A percentile compares a stretch with the other conserved stretches of the same genome.
Conservation (phyloP, 1,284 basidiomycete species). For the Lentinus polychrous region DNA sequence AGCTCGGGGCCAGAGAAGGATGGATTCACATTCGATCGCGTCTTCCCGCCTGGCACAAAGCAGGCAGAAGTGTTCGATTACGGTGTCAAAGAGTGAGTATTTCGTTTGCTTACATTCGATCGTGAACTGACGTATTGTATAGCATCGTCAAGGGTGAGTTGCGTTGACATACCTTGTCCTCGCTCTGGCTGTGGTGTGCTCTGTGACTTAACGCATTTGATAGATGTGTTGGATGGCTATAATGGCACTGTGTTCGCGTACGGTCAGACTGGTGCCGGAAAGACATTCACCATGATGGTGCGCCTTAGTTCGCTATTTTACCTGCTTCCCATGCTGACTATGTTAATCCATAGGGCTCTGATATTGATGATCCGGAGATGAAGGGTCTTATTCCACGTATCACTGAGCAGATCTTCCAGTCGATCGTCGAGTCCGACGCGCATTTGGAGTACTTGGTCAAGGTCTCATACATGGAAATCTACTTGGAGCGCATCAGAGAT, state of each 20-base stretch:
- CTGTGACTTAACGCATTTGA: neutral
- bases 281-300: constrained; percentile 98
- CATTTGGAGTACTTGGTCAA: constrained; percentile 98
- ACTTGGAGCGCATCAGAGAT: constrained; percentile 95
- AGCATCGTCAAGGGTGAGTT: constrained; percentile 74
- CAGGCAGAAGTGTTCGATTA: constrained; percentile 98
- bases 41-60: constrained; percentile 89
- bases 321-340: constrained; percentile 3
- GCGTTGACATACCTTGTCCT: neutral
- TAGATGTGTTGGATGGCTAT: constrained; percentile 98
- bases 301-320: constrained; percentile 15
- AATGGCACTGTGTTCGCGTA: constrained; percentile 99
- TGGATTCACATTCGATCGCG: constrained; percentile 96
- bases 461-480: constrained; percentile 99
- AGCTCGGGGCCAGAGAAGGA: constrained; percentile 76
- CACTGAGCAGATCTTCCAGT: constrained; percentile 98
- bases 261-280: constrained; percentile 97
- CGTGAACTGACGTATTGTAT: constrained; percentile 11
- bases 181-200: neutral
- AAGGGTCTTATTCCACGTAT: constrained; percentile 98
- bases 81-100: constrained; percentile 88
- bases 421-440: constrained; percentile 92
- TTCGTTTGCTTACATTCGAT: neutral
- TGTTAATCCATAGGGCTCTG: constrained; percentile 66
- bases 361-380: constrained; percentile 88